Conservation (phyloP, 495 filamentous ascomycete species). For the Letharia columbiana region DNA sequence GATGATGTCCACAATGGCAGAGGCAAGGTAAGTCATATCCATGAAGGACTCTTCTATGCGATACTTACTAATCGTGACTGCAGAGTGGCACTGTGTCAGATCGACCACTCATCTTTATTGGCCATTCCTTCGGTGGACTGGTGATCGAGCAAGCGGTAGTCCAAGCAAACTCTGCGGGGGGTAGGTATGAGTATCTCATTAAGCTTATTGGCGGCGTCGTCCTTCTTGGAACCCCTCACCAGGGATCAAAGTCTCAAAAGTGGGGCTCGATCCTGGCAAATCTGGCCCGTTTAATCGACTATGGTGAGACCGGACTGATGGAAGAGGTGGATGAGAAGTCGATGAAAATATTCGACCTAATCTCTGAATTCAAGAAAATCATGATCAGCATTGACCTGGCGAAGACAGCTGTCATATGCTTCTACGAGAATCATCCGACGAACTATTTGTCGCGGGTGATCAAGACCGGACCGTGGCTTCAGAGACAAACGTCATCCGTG, state of each 20-base stretch:
- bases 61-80: background rate
- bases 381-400: background rate
- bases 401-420: background rate
- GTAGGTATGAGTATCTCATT: background rate
- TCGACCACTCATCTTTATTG: conserved; percentile 1
- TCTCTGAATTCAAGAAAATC: background rate
- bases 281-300: background rate
- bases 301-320: background rate
- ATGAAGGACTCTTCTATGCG: background rate
- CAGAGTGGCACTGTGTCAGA: background rate
- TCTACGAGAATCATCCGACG: background rate
- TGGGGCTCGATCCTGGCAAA: background rate
- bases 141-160: conserved; percentile 1
- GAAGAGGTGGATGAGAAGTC: background rate
- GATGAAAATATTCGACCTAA: background rate
- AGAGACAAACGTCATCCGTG: background rate
- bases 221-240: conserved; percentile 3
- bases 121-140: conserved; percentile 4
- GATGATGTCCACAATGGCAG: background rate
- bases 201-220: background rate
- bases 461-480: background rate
- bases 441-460: background rate
- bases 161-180: background rate
- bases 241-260: background rate
- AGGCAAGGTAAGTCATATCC: background rate